These are phyloP conservation scores for Penicillium sp. DNA, from an alignment of 2,329 filamentous ascomycete genomes.

Conservation along the genomic window DNA sequence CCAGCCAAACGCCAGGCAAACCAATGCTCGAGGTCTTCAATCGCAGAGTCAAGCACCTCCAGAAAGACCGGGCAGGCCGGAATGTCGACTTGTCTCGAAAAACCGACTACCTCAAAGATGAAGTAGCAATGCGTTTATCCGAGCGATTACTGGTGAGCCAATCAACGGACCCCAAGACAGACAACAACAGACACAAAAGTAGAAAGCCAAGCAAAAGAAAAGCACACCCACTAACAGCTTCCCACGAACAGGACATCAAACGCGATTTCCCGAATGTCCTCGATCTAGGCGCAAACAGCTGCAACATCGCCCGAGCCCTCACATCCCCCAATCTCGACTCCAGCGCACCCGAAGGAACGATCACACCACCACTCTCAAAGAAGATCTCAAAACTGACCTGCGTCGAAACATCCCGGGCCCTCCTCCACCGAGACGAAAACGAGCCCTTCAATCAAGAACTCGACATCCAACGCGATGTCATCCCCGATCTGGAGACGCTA, in stretches of 20 bases:
- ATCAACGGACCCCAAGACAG: background rate
- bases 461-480: slow-evolving; percentile 67
- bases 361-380: slow-evolving; percentile 57
- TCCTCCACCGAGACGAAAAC: slow-evolving; percentile 73
- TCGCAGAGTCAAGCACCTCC: slow-evolving; percentile 76
- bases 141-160: slow-evolving; percentile 71
- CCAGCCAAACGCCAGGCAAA: slow-evolving; percentile 70
- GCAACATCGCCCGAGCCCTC: slow-evolving; percentile 83
- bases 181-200: background rate
- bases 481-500: slow-evolving; percentile 64
- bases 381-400: slow-evolving; percentile 73
- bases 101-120: slow-evolving; percentile 89
- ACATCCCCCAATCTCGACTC: slow-evolving; percentile 65
- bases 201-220: background rate
- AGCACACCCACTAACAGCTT: slow-evolving; percentile 4
- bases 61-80: slow-evolving; percentile 79
- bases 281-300: slow-evolving; percentile 91
- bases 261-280: slow-evolving; percentile 78
- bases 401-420: slow-evolving; percentile 71
- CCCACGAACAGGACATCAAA: slow-evolving; percentile 68
- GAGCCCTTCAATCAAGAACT: slow-evolving; percentile 67
- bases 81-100: slow-evolving; percentile 68
- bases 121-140: slow-evolving; percentile 77
- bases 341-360: slow-evolving; percentile 34
- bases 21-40: slow-evolving; percentile 91